Evolutionary conservation across 495 filamentous ascomycete species (phyloP).

Genomic region (Sporormia fimetaria): DNA sequence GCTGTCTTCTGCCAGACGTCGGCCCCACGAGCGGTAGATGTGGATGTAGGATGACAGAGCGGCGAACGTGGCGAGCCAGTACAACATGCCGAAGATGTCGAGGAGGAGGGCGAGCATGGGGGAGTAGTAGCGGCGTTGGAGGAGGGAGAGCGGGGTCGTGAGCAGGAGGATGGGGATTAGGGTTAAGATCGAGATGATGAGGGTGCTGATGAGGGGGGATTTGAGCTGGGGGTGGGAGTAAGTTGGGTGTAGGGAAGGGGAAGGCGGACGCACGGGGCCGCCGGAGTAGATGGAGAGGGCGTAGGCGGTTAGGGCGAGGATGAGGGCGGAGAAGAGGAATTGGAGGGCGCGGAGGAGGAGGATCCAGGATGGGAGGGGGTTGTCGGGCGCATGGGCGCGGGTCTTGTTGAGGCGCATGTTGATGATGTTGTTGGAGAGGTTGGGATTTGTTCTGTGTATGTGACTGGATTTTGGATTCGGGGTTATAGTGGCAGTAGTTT

Average conservation of each 20-base stretch:
- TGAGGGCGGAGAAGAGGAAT: constrained; percentile 15
- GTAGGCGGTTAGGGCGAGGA: constrained; percentile 15
- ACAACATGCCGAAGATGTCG: constrained; percentile 15
- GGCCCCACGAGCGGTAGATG: constrained; percentile 13
- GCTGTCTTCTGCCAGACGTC: too few relatives aligned
- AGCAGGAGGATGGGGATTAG: constrained; percentile 17
- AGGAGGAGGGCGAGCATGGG: constrained; percentile 13
- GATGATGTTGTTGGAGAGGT: too few relatives aligned
- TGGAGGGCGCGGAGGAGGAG: constrained; percentile 18
- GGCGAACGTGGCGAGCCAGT: constrained; percentile 14
- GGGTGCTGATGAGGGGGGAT: constrained; percentile 29
- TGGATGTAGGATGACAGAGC: constrained; percentile 14
- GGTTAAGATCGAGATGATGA: constrained; percentile 23
- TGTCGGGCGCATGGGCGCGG: too few relatives aligned
- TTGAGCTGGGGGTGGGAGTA: constrained; percentile 22
- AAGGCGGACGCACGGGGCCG: constrained; percentile 13
- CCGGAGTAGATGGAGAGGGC: constrained; percentile 11
- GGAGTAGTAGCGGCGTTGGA: constrained; percentile 14
- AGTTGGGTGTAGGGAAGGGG: neutral
- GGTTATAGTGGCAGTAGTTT: too few relatives aligned
- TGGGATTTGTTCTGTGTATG: too few relatives aligned
- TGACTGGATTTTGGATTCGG: too few relatives aligned
- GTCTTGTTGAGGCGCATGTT: too few relatives aligned
- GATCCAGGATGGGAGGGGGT: constrained; percentile 19
- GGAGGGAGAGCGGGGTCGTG: constrained; percentile 13